Evolutionary conservation across 2,329 filamentous ascomycete species (phyloP).

Genomic region (Arachnomyces sp.): DNA sequence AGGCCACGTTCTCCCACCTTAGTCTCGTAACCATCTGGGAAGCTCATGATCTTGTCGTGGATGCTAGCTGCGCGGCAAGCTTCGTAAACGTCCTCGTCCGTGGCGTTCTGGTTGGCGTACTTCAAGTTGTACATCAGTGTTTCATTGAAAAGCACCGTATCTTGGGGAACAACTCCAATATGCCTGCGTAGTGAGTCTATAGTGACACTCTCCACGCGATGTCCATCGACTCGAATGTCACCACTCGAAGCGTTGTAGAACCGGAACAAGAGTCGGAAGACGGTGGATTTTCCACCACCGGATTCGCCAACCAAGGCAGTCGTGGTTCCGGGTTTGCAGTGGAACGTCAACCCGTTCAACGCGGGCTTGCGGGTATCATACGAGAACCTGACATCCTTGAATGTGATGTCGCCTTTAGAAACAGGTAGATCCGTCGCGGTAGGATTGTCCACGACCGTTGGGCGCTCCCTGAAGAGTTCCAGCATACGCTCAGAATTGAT

Average conservation of each 20-base stretch:
- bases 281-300: slow-evolving; percentile 90
- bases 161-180: slow-evolving; percentile 94
- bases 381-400: slow-evolving; percentile 81
- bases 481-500: slow-evolving; percentile 93
- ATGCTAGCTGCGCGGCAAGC: slow-evolving; percentile 84
- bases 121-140: slow-evolving; percentile 89
- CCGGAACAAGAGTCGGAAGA: slow-evolving; percentile 90
- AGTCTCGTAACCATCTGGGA: slow-evolving; percentile 80
- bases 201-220: slow-evolving; percentile 74
- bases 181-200: slow-evolving; percentile 87
- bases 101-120: slow-evolving; percentile 74
- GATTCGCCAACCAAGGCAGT: slow-evolving; percentile 96
- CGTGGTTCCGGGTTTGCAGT: slow-evolving; percentile 79
- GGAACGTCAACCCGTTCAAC: slow-evolving; percentile 73
- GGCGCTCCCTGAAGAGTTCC: slow-evolving; percentile 92
- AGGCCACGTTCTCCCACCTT: slow-evolving; percentile 87
- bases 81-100: slow-evolving; percentile 70
- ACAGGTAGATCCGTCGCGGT: slow-evolving; percentile 53
- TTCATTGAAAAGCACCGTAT: slow-evolving; percentile 92
- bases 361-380: slow-evolving; percentile 84
- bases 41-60: slow-evolving; percentile 81
- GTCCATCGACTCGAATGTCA: slow-evolving; percentile 73
- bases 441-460: slow-evolving; percentile 74
- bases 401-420: slow-evolving; percentile 75
- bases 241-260: slow-evolving; percentile 85